Base-by-base conservation (phyloP, 306 rosid species). In the Vigna reflexopilosa region DNA sequence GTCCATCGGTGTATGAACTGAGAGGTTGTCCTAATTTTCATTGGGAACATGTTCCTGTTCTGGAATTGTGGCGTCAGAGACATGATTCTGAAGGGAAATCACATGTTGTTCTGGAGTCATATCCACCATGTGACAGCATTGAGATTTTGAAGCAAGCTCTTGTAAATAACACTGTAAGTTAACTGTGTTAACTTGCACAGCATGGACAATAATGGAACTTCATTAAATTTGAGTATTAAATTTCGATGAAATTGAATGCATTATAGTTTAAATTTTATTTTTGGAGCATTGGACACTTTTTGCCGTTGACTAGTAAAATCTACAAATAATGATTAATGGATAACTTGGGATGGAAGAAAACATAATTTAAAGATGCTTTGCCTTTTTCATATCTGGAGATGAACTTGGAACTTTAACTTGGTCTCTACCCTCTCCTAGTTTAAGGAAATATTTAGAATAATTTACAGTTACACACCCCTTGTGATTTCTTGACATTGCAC, bases 1-100 rank as follows among this genome's bases (percentile, higher is more conserved):
- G 99, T 45, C 99, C 99, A 38, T 88, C 97, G n/a, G 15, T 95
- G 3, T 95, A 95, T 13, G 99, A 95, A 75, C 85, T 95, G 76
- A 89, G 88, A 93, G 92, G 91, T 11, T 63, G 85, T 75, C 82
- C 91, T 16, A 83, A 84, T 82, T 93, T 88, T 78, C 82, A 78
- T 15, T 95, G 99, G 99, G 78, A 89, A 80, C 85, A 88, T 58
- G 40, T 55, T 76, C 99, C 99, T 26, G 72, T 77, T 65, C 79
- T 95, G 36, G 96, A 92, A 88, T 76, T 95, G 78, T 95, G 97
- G 97, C 92, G 91, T 78, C 85, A 87, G 80, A 89, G 62, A 85
- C 87, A 61, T 67, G 71, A 77, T 83, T 28, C 72, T 42, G 89
- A 87, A 72, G 98, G 88, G 75, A 83, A 82, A 80, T 55, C 96